phyloP scores from a whole-genome alignment of 345 rosid genomes.

The Anacardium occidentale region DNA sequence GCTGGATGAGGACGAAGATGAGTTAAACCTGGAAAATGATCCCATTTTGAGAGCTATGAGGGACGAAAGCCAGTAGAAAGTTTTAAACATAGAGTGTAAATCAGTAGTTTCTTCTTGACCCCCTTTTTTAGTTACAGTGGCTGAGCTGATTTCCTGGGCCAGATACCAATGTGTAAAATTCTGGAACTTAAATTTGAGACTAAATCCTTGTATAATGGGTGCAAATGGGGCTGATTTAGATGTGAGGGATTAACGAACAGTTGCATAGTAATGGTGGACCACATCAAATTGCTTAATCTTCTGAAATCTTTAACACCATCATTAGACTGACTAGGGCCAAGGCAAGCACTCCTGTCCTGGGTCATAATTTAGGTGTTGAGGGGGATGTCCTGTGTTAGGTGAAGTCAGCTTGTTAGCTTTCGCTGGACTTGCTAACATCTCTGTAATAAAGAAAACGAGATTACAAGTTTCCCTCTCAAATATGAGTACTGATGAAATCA shows the following conservation, averaged over 20 bases:
- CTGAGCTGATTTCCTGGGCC: background rate
- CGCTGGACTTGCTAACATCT: background rate
- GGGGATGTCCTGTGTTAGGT: too few species aligned
- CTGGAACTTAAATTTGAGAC: background rate
- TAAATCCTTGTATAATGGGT: background rate
- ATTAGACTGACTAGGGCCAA: too few species aligned
- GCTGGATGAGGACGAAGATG: conserved; percentile 52
- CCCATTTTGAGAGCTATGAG: conserved; percentile 51
- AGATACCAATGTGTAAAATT: background rate
- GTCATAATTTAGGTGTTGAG: too few species aligned
- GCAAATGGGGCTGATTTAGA: background rate
- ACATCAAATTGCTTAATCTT: too few species aligned
- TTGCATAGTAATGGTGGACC: too few species aligned
- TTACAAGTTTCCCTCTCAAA: background rate
- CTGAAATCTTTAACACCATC: too few species aligned
- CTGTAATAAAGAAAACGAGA: background rate
- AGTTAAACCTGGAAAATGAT: conserved; percentile 50
- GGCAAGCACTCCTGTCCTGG: too few species aligned
- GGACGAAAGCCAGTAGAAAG: conserved; percentile 39
- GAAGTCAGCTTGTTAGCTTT: too few species aligned
- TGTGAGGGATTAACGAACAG: background rate
- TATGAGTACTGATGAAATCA: background rate
- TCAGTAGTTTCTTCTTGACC: background rate
- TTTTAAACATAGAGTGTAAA: too few species aligned
- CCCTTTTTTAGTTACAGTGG: background rate